Evolutionary conservation across 345 rosid species (phyloP).

Genomic region (Limnanthes douglasii): DNA sequence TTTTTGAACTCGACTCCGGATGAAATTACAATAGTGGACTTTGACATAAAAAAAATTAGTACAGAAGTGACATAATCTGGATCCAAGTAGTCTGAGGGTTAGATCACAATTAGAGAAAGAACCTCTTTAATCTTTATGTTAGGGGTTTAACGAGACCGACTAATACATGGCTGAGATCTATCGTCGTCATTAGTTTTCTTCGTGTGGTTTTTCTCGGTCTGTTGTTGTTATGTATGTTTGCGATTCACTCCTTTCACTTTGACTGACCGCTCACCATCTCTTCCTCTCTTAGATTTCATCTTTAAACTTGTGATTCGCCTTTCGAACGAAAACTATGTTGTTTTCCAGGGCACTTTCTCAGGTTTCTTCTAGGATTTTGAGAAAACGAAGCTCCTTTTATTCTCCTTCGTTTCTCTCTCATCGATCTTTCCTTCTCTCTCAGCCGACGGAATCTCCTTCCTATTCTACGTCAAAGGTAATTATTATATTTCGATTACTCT

Average conservation of each 20-base stretch:
- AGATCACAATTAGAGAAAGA: no score
- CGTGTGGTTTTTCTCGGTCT: no score
- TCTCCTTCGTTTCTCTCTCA: slow-evolving; percentile 16
- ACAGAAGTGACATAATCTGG: no score
- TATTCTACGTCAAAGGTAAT: slow-evolving; percentile 21
- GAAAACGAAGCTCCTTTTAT: slow-evolving; percentile 15
- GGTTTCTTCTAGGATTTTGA: slow-evolving; percentile 20
- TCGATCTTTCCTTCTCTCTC: slow-evolving; percentile 4
- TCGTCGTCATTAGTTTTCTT: slow-evolving; percentile 13
- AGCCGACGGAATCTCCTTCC: slow-evolving; percentile 8
- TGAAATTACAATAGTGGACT: no score
- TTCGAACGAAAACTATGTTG: slow-evolving; percentile 12
- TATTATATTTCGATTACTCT: not conserved
- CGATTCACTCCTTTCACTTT: not conserved
- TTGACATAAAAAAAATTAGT: no score
- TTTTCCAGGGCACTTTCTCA: slow-evolving; percentile 14
- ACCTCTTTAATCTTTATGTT: no score
- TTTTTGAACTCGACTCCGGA: no score
- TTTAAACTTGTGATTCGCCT: not conserved
- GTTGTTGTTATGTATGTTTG: no score
- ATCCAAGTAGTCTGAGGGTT: no score
- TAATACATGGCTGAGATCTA: slow-evolving; percentile 17
- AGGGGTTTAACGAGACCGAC: slow-evolving; percentile 1
- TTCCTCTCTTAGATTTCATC: not conserved
- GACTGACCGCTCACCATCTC: not conserved